These are phyloP conservation scores for Stipa capillata DNA, from an alignment of 176 grass and related monocot species.

Conservation along the genomic window DNA sequence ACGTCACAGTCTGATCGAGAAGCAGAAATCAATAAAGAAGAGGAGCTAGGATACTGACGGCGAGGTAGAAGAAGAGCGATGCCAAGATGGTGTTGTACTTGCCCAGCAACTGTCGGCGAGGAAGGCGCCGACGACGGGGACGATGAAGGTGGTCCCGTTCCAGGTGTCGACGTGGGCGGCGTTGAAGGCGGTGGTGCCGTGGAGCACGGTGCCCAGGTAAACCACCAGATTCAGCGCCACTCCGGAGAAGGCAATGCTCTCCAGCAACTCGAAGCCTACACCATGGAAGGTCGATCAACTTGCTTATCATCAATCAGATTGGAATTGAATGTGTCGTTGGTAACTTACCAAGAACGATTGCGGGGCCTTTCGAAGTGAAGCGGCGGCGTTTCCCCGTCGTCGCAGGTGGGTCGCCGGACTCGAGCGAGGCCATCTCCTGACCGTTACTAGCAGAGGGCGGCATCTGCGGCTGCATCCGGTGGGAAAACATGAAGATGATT, in stretches of 20 bases:
- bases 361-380: constrained; percentile 22
- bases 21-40: too few species aligned
- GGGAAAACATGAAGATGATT: background rate
- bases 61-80: constrained; percentile 54
- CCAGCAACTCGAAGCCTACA: constrained; percentile 52
- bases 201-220: constrained; percentile 64
- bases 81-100: constrained; percentile 53
- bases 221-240: constrained; percentile 64
- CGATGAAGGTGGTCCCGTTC: constrained; percentile 76
- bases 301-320: too few species aligned
- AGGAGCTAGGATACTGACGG: constrained; percentile 41
- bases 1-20: too few species aligned
- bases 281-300: too few species aligned
- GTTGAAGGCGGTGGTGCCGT: constrained; percentile 49
- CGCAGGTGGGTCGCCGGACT: background rate
- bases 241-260: constrained; percentile 60
- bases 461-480: background rate
- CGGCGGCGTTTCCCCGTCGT: background rate
- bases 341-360: constrained; percentile 24
- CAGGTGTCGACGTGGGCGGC: constrained; percentile 65
- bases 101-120: constrained; percentile 63
- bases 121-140: constrained; percentile 57
- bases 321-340: background rate
- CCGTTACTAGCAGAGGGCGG: background rate
- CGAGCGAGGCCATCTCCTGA: background rate